Evolutionary conservation across 352 stramenopile species (phyloP).

Genomic region (Phytophthora agathidicida): DNA sequence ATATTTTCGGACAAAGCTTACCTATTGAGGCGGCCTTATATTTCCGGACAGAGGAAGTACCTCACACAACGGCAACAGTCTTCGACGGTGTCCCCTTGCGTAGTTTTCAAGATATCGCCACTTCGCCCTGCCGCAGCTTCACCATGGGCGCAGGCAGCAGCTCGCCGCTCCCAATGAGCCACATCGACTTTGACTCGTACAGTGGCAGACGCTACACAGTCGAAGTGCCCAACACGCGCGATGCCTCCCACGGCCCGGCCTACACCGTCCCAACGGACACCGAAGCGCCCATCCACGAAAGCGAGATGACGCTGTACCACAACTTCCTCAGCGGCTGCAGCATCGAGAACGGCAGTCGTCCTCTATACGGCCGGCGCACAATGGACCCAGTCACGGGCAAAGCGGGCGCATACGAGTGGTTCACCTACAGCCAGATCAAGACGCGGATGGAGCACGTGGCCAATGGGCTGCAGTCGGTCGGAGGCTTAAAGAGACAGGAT

Average conservation of each 20-base stretch:
- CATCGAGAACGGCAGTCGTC: constrained; percentile 28
- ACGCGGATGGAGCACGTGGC: constrained; percentile 29
- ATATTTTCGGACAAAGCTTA: too few relatives aligned
- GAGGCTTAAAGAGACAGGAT: constrained; percentile 37
- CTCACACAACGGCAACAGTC: too few relatives aligned
- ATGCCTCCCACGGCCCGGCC: constrained; percentile 29
- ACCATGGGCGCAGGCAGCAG: constrained; percentile 29
- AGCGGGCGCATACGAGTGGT: constrained; percentile 43
- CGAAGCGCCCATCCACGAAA: constrained; percentile 18
- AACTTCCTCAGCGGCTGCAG: constrained; percentile 34
- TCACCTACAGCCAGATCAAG: constrained; percentile 46
- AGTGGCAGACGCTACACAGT: constrained; percentile 28
- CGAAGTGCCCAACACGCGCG: constrained; percentile 34
- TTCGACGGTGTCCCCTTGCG: too few relatives aligned
- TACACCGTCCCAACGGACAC: constrained; percentile 24
- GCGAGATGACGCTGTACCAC: constrained; percentile 39
- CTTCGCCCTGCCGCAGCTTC: neutral
- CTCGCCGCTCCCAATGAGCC: constrained; percentile 27
- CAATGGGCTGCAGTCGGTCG: constrained; percentile 22
- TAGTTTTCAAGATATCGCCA: constrained; percentile 10
- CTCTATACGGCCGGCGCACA: constrained; percentile 34
- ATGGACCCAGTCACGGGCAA: constrained; percentile 25
- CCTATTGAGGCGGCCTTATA: too few relatives aligned
- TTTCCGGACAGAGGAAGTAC: too few relatives aligned
- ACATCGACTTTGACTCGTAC: constrained; percentile 35